Percentiles rank a stretch among this genome's conserved stretches.
phyloP scores from a whole-genome alignment of 768 basidiomycete species.

The Steccherinum ochraceum region DNA sequence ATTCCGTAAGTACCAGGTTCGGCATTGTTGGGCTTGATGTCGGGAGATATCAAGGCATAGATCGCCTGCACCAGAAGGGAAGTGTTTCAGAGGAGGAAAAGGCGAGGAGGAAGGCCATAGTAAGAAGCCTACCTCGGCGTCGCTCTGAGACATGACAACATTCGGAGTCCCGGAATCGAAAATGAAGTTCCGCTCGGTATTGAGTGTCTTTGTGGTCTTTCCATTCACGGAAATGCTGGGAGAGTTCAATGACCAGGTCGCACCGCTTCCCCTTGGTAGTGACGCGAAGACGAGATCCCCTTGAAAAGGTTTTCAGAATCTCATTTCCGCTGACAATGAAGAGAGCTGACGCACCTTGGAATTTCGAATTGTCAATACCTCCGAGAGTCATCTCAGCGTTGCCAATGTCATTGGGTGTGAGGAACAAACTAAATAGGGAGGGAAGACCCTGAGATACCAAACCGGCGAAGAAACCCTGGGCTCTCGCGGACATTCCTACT shows the following conservation, averaged over 20 bases:
- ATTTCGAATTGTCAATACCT: slow-evolving; percentile 46
- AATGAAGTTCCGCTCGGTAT: slow-evolving; percentile 37
- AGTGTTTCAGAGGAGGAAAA: not conserved
- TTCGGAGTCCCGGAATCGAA: slow-evolving; percentile 58
- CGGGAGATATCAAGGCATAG: slow-evolving; percentile 51
- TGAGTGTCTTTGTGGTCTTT: slow-evolving; percentile 37
- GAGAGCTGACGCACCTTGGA: slow-evolving; percentile 28
- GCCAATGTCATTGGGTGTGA: slow-evolving; percentile 37
- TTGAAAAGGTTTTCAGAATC: slow-evolving; percentile 14
- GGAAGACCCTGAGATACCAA: slow-evolving; percentile 43
- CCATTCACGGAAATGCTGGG: slow-evolving; percentile 46
- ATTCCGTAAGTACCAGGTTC: slow-evolving; percentile 53
- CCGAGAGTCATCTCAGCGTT: slow-evolving; percentile 49
- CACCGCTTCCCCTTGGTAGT: slow-evolving; percentile 28
- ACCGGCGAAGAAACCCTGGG: slow-evolving; percentile 44
- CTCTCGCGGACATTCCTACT: slow-evolving; percentile 43
- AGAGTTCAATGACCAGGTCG: slow-evolving; percentile 38
- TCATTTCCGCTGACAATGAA: not conserved
- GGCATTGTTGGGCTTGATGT: slow-evolving; percentile 44
- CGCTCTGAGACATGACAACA: slow-evolving; percentile 41
- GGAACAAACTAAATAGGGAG: slow-evolving; percentile 43
- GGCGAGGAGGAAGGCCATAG: not conserved
- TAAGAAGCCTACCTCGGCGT: slow-evolving; percentile 32
- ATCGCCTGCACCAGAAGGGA: slow-evolving; percentile 46
- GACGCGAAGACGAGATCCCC: slow-evolving; percentile 39